phyloP scores from a whole-genome alignment of 163 green algal species.

The Scenedesmus sp. region DNA sequence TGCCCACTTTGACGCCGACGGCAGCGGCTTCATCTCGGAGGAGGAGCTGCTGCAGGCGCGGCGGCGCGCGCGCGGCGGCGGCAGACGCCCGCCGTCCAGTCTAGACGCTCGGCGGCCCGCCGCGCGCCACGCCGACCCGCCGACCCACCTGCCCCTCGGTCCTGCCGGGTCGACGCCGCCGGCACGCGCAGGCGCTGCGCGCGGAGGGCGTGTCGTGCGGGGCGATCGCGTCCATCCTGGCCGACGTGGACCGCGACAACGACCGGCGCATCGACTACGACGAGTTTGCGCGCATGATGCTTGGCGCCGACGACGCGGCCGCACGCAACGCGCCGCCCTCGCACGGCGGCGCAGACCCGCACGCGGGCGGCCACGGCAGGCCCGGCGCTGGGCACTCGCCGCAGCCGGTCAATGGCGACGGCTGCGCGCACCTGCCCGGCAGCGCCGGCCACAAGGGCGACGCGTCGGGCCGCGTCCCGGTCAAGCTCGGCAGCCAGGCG shows the following conservation, averaged over 20 bases:
- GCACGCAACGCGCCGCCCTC: not conserved
- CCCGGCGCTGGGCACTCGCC: no score
- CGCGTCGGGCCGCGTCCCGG: not conserved
- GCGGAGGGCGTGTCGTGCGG: slow-evolving; percentile 22
- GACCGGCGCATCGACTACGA: slow-evolving; percentile 45
- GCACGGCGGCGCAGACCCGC: not conserved
- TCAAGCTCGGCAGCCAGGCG: not conserved
- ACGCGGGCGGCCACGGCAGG: no score
- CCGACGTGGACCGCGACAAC: slow-evolving; percentile 41
- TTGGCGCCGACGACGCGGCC: slow-evolving; percentile 22
- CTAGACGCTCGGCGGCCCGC: not conserved
- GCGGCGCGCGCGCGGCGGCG: not conserved
- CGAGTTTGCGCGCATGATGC: slow-evolving; percentile 47
- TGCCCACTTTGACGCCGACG: slow-evolving; percentile 60
- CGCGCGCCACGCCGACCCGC: not conserved
- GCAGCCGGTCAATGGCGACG: not conserved
- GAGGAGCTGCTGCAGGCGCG: slow-evolving; percentile 46
- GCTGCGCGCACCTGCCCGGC: not conserved
- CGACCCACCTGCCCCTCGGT: not conserved
- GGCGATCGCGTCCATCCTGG: slow-evolving; percentile 14
- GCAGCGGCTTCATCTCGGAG: slow-evolving; percentile 60
- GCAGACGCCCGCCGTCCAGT: no score
- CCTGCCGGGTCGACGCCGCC: not conserved
- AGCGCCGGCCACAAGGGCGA: not conserved
- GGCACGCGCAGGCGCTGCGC: slow-evolving; percentile 34